Base-by-base conservation (phyloP, 116 monocot species). In the Dioscorea cayenensis region DNA sequence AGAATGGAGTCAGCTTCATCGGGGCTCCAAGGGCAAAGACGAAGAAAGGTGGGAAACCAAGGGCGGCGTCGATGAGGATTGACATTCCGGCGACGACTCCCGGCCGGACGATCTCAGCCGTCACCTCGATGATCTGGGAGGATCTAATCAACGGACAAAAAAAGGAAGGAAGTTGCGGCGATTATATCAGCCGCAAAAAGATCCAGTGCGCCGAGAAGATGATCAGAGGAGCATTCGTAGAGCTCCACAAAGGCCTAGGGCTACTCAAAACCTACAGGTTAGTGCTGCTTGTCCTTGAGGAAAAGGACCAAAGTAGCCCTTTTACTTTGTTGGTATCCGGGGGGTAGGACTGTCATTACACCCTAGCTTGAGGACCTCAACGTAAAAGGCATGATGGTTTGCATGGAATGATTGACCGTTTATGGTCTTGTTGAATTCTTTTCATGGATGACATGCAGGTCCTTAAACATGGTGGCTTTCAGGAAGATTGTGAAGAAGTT, bases 401-500 rank as follows among this genome's bases (percentile, higher is more conserved):
- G 55, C 55, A 55, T 55, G 55, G 14, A 1, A 55, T 55, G 16
- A 5, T 55, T 55, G 55, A 55, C 55, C n/a, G 55, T 19, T 55
- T n/a, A 18, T 55, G 55, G 32, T 4, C 62, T 52, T 36, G 35
- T 68, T 25, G 25, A 25, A 25, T 25, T 61, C 66, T 66, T 16
- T 25, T 14, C 32, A 32, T 36, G 35, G 43, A 43, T 35, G 14
- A 25, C 25, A 25, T 25, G 79, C 88, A 97, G 97, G 81, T 84
- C 90, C 7, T 64, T 97, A 32, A 97, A 97, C 82, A 78, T 93
- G 81, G 64, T 84, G 71, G 97, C 97, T n/a, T 97, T 97, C 78
- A 81, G 77, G 13, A 97, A 97, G 80, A 97, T 97, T 64, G 11
- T 89, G 67, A 97, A 97, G 82, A 97, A 97, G 71, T 90, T 88